Evolutionary conservation across 75 land plant genomes (phyloP).

Genomic region (Azolla pinnata): DNA sequence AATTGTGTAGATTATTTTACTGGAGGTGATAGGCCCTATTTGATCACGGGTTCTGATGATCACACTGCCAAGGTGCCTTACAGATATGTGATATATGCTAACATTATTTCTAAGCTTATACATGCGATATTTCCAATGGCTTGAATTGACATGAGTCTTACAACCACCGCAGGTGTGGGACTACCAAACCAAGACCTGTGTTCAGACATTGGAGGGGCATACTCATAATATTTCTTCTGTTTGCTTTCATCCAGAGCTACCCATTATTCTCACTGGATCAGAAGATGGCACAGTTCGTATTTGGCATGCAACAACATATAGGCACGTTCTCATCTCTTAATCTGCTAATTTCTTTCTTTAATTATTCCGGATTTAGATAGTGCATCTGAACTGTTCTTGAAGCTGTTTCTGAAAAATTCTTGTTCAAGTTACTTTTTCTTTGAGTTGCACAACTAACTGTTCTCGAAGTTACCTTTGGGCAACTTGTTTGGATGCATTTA

Average conservation of each 20-base stretch:
- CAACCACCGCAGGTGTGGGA: constrained; percentile 56
- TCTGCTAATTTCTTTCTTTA: too few relatives aligned
- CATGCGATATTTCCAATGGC: too few relatives aligned
- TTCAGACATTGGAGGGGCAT: constrained; percentile 81
- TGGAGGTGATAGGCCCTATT: constrained; percentile 53
- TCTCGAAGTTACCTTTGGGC: too few relatives aligned
- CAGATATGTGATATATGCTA: too few relatives aligned
- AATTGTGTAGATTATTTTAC: constrained; percentile 83
- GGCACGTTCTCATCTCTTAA: too few relatives aligned
- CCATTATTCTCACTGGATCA: constrained; percentile 20
- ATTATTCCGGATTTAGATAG: too few relatives aligned
- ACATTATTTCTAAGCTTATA: background rate
- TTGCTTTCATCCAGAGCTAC: constrained; percentile 22
- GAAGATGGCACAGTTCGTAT: constrained; percentile 24
- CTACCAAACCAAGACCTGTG: constrained; percentile 78
- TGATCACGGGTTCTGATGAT: constrained; percentile 92
- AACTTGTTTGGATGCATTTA: background rate
- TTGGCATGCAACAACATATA: constrained; percentile 24
- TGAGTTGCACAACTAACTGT: too few relatives aligned
- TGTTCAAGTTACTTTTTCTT: too few relatives aligned
- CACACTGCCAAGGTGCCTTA: constrained; percentile 92
- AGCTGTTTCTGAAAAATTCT: too few relatives aligned
- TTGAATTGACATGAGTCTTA: constrained; percentile 6
- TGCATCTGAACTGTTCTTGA: too few relatives aligned
- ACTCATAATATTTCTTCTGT: constrained; percentile 23